Evolutionary conservation across 2,329 filamentous ascomycete species (phyloP), one percentile per base, ranked within the genome.

Genomic region (Botrytis elliptica): DNA sequence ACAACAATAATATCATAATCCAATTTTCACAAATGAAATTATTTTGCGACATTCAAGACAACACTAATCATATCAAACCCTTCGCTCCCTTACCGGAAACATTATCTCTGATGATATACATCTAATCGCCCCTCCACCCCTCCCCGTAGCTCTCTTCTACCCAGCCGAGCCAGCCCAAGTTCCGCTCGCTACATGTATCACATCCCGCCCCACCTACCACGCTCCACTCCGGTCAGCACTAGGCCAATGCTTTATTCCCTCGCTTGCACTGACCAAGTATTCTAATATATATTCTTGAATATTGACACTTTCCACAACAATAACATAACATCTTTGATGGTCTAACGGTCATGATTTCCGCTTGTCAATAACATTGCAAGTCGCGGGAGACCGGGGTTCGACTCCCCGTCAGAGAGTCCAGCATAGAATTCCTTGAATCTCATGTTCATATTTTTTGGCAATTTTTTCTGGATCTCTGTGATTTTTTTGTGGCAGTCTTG

Each of bases 331-430:
- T 49, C 46, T 49, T 49, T 49, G 46, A 49, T 49, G 46, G 79
- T 80, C 79, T 80, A 80, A 79, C 78, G 79, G 79, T 80, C 75
- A 80, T 80, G 79, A 80, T 80, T 80, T 80, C 79, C 79, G 79
- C 79, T 80, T 80, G 79, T 80, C 79, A 80, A 44, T n/a, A 22
- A 36, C 0, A 2, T 25, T 25, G 25, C 70, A 72, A 60, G 10
- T 52, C 77, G 77, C 77, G 76, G 76, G 75, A 78, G 77, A 77
- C 72, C 77, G 75, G 77, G 77, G 77, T 78, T 78, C 77, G 76
- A 78, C 73, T 78, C 77, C 77, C 77, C 75, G 77, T 72, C 70
- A 72, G 70, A 72, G 70, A 72, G 62, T 52, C n/a, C 49, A 52
- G 9, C 10, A 14, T 6, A 2, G 49, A n/a, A 52, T 52, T 52